phyloP scores from a whole-genome alignment of 495 filamentous ascomycete species.

The Hyaloscypha hepaticicola region DNA sequence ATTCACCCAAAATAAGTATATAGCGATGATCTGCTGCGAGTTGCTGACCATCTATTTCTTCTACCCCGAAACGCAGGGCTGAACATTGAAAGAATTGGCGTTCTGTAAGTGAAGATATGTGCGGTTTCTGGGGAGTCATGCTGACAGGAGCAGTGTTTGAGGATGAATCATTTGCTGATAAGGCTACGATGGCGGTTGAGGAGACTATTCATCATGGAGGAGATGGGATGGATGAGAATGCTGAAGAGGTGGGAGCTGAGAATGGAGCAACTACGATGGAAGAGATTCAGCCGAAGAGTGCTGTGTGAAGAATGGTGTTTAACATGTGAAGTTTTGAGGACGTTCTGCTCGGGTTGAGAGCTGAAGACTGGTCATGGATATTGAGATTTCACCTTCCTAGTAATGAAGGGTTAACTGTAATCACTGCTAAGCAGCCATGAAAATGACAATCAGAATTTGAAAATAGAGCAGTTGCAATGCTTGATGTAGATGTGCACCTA shows the following conservation, averaged over 20 bases:
- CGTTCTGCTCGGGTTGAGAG: too few relatives aligned
- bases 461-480: neutral
- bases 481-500: too few relatives aligned
- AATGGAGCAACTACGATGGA: neutral
- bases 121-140: neutral
- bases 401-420: too few relatives aligned
- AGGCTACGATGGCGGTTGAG: conserved; percentile 46
- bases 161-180: conserved; percentile 44
- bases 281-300: neutral
- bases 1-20: neutral
- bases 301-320: neutral
- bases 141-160: conserved; percentile 48
- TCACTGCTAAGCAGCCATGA: too few relatives aligned
- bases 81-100: conserved; percentile 65
- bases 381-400: too few relatives aligned
- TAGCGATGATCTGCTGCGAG: conserved; percentile 33
- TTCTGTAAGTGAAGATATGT: conserved; percentile 54
- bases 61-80: conserved; percentile 61
- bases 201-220: conserved; percentile 38
- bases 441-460: neutral
- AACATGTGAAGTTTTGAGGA: too few relatives aligned
- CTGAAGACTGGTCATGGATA: too few relatives aligned
- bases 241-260: neutral
- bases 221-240: neutral
- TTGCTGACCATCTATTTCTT: conserved; percentile 59